Conservation (phyloP, 306 rosid genomes). For the Argentina anserina region DNA sequence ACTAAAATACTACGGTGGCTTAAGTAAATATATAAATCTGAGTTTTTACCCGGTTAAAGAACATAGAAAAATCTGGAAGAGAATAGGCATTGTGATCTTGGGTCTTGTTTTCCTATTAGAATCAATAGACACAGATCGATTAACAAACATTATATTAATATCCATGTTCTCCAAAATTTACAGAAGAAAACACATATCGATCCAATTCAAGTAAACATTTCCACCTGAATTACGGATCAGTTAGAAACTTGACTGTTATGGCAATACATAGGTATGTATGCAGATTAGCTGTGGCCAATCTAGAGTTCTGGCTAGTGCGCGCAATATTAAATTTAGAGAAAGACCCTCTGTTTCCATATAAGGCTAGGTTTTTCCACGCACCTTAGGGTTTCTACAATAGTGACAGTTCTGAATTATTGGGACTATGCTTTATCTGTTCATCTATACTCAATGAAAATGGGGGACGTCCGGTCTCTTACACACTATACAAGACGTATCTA, state of each 20-base stretch:
- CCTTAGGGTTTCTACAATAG: background rate
- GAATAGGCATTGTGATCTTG: conserved; percentile 52
- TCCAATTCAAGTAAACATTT: background rate
- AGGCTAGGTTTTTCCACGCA: background rate
- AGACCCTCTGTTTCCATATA: background rate
- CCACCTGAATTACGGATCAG: background rate
- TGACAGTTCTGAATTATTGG: background rate
- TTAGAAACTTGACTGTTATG: background rate
- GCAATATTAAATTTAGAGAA: background rate
- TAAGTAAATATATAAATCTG: background rate
- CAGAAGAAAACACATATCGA: background rate
- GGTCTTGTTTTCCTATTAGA: conserved; percentile 50
- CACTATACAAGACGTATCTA: too few species aligned
- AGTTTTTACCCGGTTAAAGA: conserved; percentile 71
- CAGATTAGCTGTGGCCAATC: background rate
- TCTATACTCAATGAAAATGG: background rate
- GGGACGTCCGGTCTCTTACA: too few species aligned
- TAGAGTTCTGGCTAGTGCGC: background rate
- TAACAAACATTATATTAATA: background rate
- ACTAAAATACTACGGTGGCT: background rate
- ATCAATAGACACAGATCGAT: background rate
- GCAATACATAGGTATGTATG: background rate
- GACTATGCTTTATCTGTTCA: background rate
- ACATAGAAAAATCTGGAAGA: conserved; percentile 52
- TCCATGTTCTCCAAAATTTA: background rate